A percentile compares a stretch with the other conserved stretches of the same genome.
Conservation (phyloP, 805 yeast genomes). For the Blastobotrys peoriensis region DNA sequence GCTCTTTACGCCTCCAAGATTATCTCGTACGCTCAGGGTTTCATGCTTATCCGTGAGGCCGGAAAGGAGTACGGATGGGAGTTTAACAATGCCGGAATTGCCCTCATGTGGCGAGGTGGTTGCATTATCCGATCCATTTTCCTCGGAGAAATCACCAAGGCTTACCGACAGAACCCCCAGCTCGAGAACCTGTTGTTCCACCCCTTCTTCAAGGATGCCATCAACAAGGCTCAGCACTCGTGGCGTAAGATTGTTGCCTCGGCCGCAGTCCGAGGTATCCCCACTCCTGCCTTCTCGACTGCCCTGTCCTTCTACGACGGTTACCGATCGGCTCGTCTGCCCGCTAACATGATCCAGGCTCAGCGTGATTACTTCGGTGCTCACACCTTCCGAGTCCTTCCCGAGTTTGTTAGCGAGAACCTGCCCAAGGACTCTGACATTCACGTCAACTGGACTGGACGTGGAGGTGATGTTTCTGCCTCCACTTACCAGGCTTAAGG, state of each 20-base stretch:
- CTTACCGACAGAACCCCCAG: slow-evolving; percentile 89
- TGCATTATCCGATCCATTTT: slow-evolving; percentile 98
- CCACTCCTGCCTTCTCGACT: slow-evolving; percentile 96
- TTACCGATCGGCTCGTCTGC: slow-evolving; percentile 90
- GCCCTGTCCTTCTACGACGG: slow-evolving; percentile 98
- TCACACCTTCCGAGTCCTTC: slow-evolving; percentile 94
- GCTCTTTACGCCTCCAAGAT: slow-evolving; percentile 98
- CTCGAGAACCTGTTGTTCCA: slow-evolving; percentile 93
- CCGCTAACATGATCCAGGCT: slow-evolving; percentile 98
- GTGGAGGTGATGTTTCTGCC: slow-evolving; percentile 97
- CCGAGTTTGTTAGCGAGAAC: slow-evolving; percentile 69
- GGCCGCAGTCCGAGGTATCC: slow-evolving; percentile 82
- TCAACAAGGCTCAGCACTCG: slow-evolving; percentile 86
- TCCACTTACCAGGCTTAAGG: slow-evolving; percentile 84
- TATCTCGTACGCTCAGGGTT: slow-evolving; percentile 98
- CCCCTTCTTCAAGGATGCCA: slow-evolving; percentile 88
- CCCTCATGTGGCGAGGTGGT: slow-evolving; percentile 99
- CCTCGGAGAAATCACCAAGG: slow-evolving; percentile 94
- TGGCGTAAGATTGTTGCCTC: slow-evolving; percentile 87
- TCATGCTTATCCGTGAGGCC: slow-evolving; percentile 98
- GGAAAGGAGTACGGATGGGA: slow-evolving; percentile 96
- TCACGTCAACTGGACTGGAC: slow-evolving; percentile 99
- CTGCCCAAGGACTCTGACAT: slow-evolving; percentile 77
- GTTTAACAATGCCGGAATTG: slow-evolving; percentile 96
- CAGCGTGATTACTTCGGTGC: slow-evolving; percentile 99